Base-by-base conservation (phyloP, 2,329 filamentous ascomycete species). In the Hypoxylon sp. region DNA sequence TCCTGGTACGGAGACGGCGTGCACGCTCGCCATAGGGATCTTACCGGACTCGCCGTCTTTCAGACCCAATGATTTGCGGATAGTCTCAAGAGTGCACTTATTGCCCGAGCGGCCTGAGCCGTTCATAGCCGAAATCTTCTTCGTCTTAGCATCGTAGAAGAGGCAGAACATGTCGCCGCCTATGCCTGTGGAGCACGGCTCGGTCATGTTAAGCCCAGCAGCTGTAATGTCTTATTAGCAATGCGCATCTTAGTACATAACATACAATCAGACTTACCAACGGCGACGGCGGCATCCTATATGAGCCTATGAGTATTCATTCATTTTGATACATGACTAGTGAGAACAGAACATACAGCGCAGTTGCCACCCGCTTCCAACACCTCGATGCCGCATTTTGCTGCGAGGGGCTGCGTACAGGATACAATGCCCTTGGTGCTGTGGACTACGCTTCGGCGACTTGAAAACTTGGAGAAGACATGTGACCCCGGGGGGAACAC, bases 101-200 rank as follows among this genome's bases (percentile, higher is more conserved):
- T 81, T 84, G 3, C 92, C 89, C 2, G 93, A 88, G 27, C 96
- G 89, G n/a, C 96, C 96, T 1, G 94, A 97, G 19, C 94, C 96
- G 78, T 99, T 99, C 78, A 98, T 82, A 8, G 94, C 92, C 58
- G 89, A 90, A 7, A 98, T 90, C 68, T 91, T 91, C 75, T 91
- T 91, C 0, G 90, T 92, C 72, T 90, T 87, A 43, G 93, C 93
- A 76, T 96, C 88, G 82, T 95, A 98, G 84, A 88, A 97, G 34
- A 98, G 87, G 78, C 94, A 94, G 81, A 98, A 99, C 89, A 97
- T 94, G 80, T 99, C 96, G 68, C 96, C 96, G 61, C 96, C 96
- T 65, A 99, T 97, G 41, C 96, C 96, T 0, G 96, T 98, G 5
- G 92, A 96, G 63, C 90, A 89, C 6, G 96, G 96, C 77, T 99